Base-by-base conservation (phyloP, 2,329 filamentous ascomycete genomes). In the Plectosphaerella sp. region DNA sequence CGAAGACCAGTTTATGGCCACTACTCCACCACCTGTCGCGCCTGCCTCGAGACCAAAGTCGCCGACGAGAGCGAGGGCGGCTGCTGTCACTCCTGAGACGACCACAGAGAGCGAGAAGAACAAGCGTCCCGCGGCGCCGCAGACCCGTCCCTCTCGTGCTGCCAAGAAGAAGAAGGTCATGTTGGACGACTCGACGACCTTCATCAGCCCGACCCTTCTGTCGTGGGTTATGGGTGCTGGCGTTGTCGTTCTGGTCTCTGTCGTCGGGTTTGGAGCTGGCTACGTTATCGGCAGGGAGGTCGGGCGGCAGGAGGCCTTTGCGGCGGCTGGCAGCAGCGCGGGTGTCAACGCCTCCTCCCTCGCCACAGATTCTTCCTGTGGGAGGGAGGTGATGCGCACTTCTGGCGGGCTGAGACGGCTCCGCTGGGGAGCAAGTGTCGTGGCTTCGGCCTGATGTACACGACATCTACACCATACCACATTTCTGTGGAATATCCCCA, bases 281-380 rank as follows among this genome's bases (percentile, higher is more conserved):
- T 87, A 86, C 60, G 83, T 86, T 22, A 83, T 87, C 54, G 84
- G 85, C 5, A 74, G 83, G 24, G 84, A 88, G 59, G 83, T 85
- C 22, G 84, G 84, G 3, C 75, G 80, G 35, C 80, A 86, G 57
- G 83, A 88, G 61, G 71, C 71, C 12, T 64, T 78, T n/a, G 68
- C 68, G 10, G 71, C 70, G 15, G 64, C 74, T 41, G 63, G 72
- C 45, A 65, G 69, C 46, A 63, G 72, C 42, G 65, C 69, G 45
- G 68, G 68, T 35, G 67, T 74, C 49, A 77, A 77, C 37, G 69
- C 74, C n/a, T 67, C 64, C 18, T 61, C 66, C 2, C 60, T 64
- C 7, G 74, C 75, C 24, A 66, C 71, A 4, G 39, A 41, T 20
- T 71, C 75, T 3, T 74, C 71, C 5, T 82, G 80, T 56, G 76